Evolutionary conservation across 2,329 filamentous ascomycete genomes (phyloP).

Genomic region (Pseudogymnoascus sp.): DNA sequence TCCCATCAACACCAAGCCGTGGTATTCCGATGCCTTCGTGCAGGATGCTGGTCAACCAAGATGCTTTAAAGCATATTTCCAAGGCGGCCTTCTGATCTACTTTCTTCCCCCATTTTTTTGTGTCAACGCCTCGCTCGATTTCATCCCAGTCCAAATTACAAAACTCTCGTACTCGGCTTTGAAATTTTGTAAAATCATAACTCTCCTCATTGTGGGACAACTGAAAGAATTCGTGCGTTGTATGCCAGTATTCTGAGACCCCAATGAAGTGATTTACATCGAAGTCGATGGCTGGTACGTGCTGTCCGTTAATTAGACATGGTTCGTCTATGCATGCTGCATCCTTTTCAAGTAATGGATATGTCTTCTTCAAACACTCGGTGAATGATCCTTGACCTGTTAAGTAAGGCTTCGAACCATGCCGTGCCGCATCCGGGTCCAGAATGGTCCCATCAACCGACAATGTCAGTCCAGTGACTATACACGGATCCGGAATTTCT

Average conservation of each 20-base stretch:
- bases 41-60: slow-evolving; percentile 93
- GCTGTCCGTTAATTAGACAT: slow-evolving; percentile 82
- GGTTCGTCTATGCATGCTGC: slow-evolving; percentile 73
- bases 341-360: slow-evolving; percentile 83
- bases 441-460: slow-evolving; percentile 59
- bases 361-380: slow-evolving; percentile 73
- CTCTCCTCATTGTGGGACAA: slow-evolving; percentile 65
- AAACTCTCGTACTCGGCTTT: slow-evolving; percentile 73
- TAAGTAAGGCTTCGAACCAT: slow-evolving; percentile 44
- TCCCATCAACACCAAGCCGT: slow-evolving; percentile 66
- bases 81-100: slow-evolving; percentile 64
- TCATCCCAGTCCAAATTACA: slow-evolving; percentile 75
- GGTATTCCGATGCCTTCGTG: slow-evolving; percentile 95
- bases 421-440: slow-evolving; percentile 27
- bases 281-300: slow-evolving; percentile 93
- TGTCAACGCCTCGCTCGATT: slow-evolving; percentile 58
- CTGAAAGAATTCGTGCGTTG: slow-evolving; percentile 87
- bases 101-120: slow-evolving; percentile 67
- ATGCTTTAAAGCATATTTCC: slow-evolving; percentile 94
- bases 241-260: slow-evolving; percentile 98
- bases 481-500: slow-evolving; percentile 82
- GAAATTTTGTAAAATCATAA: slow-evolving; percentile 87
- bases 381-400: slow-evolving; percentile 81
- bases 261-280: slow-evolving; percentile 96
- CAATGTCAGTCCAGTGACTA: slow-evolving; percentile 68